Evolutionary conservation across 2,329 filamentous ascomycete genomes (phyloP).

Genomic region (Leptographium radiaticola): DNA sequence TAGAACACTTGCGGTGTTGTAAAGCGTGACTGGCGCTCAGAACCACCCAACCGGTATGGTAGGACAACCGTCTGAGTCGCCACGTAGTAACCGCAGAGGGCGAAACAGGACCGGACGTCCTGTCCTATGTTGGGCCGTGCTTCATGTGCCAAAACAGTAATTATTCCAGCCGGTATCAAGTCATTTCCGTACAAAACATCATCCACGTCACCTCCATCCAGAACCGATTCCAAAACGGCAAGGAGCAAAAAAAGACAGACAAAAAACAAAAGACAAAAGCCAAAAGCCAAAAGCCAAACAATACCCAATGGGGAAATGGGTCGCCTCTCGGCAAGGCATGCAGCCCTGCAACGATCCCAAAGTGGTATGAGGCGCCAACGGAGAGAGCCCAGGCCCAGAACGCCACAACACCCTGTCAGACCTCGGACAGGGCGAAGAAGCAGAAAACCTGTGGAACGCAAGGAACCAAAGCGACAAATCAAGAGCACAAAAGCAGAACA

Average conservation of each 20-base stretch:
- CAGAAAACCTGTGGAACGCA: not conserved
- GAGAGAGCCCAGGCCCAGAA: conserved; percentile 7
- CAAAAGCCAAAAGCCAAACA: not conserved
- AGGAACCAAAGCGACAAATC: too few relatives aligned
- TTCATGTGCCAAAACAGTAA: too few relatives aligned
- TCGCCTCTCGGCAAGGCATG: not conserved
- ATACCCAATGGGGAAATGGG: not conserved
- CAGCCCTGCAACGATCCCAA: not conserved
- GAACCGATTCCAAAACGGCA: not conserved
- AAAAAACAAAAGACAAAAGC: not conserved
- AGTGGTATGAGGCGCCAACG: conserved; percentile 2
- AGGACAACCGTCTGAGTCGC: too few relatives aligned
- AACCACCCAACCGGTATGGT: too few relatives aligned
- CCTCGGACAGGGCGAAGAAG: not conserved
- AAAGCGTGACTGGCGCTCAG: too few relatives aligned
- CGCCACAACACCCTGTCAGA: conserved; percentile 8
- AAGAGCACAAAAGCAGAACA: not conserved
- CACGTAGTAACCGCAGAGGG: too few relatives aligned
- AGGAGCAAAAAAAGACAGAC: not conserved
- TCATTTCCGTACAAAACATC: conserved; percentile 1
- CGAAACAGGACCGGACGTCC: too few relatives aligned
- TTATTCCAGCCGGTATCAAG: not conserved
- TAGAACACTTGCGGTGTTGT: too few relatives aligned
- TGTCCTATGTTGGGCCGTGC: too few relatives aligned
- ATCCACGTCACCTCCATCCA: not conserved